A percentile compares a stretch with the other conserved stretches of the same genome.
These are phyloP conservation scores for Bremia lactucae DNA, from an alignment of 352 stramenopile species.

Conservation along the genomic window DNA sequence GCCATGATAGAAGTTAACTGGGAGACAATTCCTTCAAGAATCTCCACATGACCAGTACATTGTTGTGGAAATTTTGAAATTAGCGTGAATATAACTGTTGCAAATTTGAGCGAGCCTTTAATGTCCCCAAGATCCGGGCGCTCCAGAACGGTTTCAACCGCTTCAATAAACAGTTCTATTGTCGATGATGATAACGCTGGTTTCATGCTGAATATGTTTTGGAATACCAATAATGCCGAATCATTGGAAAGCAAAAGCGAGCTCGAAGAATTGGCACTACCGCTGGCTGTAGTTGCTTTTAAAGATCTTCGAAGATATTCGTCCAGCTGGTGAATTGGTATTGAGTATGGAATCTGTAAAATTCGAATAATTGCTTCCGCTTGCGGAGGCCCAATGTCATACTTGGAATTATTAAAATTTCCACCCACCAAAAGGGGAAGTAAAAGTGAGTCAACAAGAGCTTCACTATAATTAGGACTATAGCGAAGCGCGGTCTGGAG, in stretches of 20 bases:
- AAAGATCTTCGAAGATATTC: conserved; percentile 30
- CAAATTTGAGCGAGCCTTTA: conserved; percentile 43
- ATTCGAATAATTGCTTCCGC: conserved; percentile 63
- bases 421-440: conserved; percentile 33
- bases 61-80: conserved; percentile 50
- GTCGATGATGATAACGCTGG: conserved; percentile 32
- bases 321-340: conserved; percentile 41
- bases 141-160: conserved; percentile 34
- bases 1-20: conserved; percentile 47
- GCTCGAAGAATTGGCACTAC: background rate
- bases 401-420: background rate
- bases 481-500: conserved; percentile 51
- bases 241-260: conserved; percentile 50
- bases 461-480: conserved; percentile 28
- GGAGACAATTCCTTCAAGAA: conserved; percentile 31
- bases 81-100: conserved; percentile 52
- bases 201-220: conserved; percentile 61
- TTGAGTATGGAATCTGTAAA: conserved; percentile 31
- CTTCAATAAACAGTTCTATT: conserved; percentile 35
- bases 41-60: conserved; percentile 32
- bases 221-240: conserved; percentile 51
- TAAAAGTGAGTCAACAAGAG: conserved; percentile 43
- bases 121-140: conserved; percentile 18
- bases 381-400: conserved; percentile 33
- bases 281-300: background rate